Base-by-base conservation (phyloP, 192 early-diverging fungal species). In the Umbelopsis sp. region DNA sequence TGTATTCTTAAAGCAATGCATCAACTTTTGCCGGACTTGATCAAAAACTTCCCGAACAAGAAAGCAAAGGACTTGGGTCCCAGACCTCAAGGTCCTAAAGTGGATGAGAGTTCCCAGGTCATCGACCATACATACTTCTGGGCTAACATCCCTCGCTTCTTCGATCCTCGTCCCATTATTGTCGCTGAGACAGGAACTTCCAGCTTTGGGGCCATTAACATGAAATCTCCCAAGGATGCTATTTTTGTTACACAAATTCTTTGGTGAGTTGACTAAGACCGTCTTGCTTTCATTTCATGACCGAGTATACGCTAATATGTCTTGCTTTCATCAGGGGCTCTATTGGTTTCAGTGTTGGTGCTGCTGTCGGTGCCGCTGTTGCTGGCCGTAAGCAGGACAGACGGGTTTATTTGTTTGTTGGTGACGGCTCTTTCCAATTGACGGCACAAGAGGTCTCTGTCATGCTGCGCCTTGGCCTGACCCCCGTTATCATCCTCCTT, bases 341-440 rank as follows among this genome's bases (percentile, higher is more conserved):
- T 8, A 81, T 80, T 44, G 79, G 79, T 4, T 83, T 71, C 35
- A 70, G 75, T 16, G 72, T 78, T 13, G 80, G 73, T 46, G 77
- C 84, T 13, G 73, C 83, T 41, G 33, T 82, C n/a, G 84, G 84
- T 47, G 77, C 84, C 0, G 72, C 80, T 11, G 13, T 80, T 23
- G 84, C 84, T 18, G 83, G 64, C 4, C 72, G 76, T 6, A 72
- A 64, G 16, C 58, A 68, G 2, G 74, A 76, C 25, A 66, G 72
- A 47, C 80, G 83, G 16, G 81, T 84, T 20, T 74, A 73, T 46
- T 68, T 85, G 21, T 77, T 85, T 33, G 77, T 81, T 35, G 84
- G 84, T 50, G 84, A 85, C 48, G 84, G 84, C 21, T 81, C 80
- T 7, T 85, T 85, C 70, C 84, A 85, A 51, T 20, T 85, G 27